Evolutionary conservation across 495 filamentous ascomycete species (phyloP).

Genomic region (Podospora anserina): DNA sequence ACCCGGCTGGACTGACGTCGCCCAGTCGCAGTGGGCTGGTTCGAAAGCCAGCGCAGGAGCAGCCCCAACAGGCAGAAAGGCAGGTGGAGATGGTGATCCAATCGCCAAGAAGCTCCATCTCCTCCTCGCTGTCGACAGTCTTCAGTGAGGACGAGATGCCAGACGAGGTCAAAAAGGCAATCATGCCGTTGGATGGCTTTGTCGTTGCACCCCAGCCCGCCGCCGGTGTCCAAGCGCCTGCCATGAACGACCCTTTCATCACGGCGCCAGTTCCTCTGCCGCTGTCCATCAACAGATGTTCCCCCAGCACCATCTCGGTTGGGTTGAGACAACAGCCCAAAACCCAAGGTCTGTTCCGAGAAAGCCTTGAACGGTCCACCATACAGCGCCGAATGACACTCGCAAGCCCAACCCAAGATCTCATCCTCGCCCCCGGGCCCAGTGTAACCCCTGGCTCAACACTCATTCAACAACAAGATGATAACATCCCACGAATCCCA

Average conservation of each 20-base stretch:
- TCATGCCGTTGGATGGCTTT: conserved; percentile 16
- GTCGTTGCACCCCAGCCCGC: conserved; percentile 15
- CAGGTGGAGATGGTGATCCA: conserved; percentile 15
- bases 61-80: conserved; percentile 14
- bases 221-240: conserved; percentile 13
- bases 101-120: conserved; percentile 37
- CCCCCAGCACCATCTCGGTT: background rate
- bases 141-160: conserved; percentile 44
- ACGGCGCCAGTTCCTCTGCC: background rate
- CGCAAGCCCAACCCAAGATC: background rate
- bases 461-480: background rate
- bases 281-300: background rate
- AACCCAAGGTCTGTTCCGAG: background rate
- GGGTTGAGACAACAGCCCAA: background rate
- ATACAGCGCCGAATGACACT: background rate
- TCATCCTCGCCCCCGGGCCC: conserved; percentile 8
- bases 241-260: conserved; percentile 19
- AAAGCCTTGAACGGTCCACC: background rate
- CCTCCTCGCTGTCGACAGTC: conserved; percentile 43
- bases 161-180: conserved; percentile 21
- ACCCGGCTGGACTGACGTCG: conserved; percentile 22
- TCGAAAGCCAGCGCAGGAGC: background rate
- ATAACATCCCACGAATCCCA: conserved; percentile 3
- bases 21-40: conserved; percentile 21
- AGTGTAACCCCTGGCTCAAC: conserved; percentile 4